Conservation (phyloP, 1,139 yeast genomes). For the Taiozyma sp. region DNA sequence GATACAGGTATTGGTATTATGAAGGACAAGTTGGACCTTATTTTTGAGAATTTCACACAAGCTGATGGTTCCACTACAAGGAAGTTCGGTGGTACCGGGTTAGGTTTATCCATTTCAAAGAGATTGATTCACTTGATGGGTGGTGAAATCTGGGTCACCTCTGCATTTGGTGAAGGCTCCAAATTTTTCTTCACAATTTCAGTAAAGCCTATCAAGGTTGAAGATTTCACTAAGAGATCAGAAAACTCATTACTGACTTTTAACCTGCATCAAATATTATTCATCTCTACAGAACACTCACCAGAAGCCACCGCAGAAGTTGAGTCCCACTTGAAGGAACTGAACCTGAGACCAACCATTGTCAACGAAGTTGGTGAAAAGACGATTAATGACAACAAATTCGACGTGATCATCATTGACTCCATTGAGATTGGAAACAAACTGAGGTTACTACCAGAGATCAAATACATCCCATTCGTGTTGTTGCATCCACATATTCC, state of each 20-base stretch:
- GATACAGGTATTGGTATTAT: constrained; percentile 91
- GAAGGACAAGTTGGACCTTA: constrained; percentile 74
- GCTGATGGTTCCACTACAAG: constrained; percentile 68
- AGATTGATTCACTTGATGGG: constrained; percentile 49
- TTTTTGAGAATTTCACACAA: constrained; percentile 86
- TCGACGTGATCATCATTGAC: constrained; percentile 80
- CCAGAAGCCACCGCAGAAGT: constrained; percentile 46
- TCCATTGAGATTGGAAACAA: constrained; percentile 70
- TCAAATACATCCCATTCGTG: constrained; percentile 79
- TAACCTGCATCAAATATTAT: constrained; percentile 61
- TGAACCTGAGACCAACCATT: constrained; percentile 37
- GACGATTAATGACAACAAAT: constrained; percentile 43
- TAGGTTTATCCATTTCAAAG: constrained; percentile 54
- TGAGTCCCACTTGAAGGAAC: constrained; percentile 17
- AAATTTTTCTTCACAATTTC: constrained; percentile 77
- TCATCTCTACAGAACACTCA: constrained; percentile 63
- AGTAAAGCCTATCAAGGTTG: constrained; percentile 62
- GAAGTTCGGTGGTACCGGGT: constrained; percentile 56
- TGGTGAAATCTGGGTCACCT: constrained; percentile 85
- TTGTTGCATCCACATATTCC: constrained; percentile 75
- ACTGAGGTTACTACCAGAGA: constrained; percentile 63
- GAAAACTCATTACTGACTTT: constrained; percentile 69
- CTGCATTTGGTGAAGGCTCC: constrained; percentile 78
- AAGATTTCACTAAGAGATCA: constrained; percentile 58
- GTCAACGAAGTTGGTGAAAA: constrained; percentile 38